These are phyloP conservation scores for Nicotiana benthamiana DNA, from an alignment of 257 asterid species.

Conservation along the genomic window DNA sequence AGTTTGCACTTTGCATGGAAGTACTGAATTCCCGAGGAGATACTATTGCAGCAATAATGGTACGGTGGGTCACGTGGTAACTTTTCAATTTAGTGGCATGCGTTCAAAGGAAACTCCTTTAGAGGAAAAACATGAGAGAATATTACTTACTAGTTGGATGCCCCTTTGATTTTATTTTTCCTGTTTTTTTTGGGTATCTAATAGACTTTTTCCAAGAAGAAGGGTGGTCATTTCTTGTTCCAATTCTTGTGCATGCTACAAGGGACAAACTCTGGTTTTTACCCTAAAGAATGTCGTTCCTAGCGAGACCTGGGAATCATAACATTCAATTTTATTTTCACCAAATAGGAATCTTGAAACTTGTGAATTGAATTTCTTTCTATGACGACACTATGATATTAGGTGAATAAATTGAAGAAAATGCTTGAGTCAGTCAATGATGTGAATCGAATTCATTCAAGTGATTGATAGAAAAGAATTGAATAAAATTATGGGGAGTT, in stretches of 20 bases:
- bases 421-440: background rate
- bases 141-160: background rate
- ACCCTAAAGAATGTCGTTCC: background rate
- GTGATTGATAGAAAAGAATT: background rate
- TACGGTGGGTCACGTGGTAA: constrained; percentile 9
- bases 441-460: background rate
- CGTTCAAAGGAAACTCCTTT: constrained; percentile 1
- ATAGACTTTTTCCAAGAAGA: constrained; percentile 6
- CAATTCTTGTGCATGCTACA: background rate
- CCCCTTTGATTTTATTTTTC: background rate
- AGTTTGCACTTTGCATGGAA: background rate
- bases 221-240: constrained; percentile 3
- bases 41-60: constrained; percentile 4
- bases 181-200: background rate
- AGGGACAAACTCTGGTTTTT: background rate
- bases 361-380: background rate
- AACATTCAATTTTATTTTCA: background rate
- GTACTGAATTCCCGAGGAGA: constrained; percentile 2
- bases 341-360: background rate
- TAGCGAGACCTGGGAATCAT: background rate
- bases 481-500: background rate
- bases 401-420: background rate
- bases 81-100: constrained; percentile 8
- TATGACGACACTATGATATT: background rate
- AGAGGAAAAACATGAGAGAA: background rate